Evolutionary conservation across 2,329 filamentous ascomycete genomes (phyloP), one percentile per base, ranked within the genome.

Genomic region (Colletotrichum abscissum): DNA sequence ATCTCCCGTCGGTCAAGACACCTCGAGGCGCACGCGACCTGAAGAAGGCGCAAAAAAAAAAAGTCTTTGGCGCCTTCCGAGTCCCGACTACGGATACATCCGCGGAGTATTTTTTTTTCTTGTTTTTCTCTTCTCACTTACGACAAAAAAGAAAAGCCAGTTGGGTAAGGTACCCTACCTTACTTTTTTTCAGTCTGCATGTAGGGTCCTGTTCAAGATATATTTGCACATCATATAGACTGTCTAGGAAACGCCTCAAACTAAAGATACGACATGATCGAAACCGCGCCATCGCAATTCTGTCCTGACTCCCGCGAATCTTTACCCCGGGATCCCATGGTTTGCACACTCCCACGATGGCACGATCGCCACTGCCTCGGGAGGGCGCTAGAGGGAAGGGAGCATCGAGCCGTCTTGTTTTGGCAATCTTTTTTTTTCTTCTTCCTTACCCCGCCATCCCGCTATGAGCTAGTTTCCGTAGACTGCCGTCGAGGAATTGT

Each of bases 21-120:
- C n/a, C 46, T 73, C 70, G 42, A 42, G 42, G 42, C 42, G 42
- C 42, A 73, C 66, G 70, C 70, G 70, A 69, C 69, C 69, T 64
- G 52, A 28, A 62, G 42, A 49, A 49, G 33, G 33, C 14, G 38
- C 14, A 42, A 42, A 42, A 6, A 42, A n/a, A 42, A 19, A 42
- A 42, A 9, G 26, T 26, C 26, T 19, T 19, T 46, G 42, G 42
- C 42, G 42, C 42, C 19, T 19, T 46, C 42, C 35, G 38, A 42
- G 38, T 42, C 38, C 38, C 38, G 38, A 42, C 38, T 42, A 42
- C 38, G 42, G 19, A 49, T 49, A 19, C 42, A 49, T 49, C 42
- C 42, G 42, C 19, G 19, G 16, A 9, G 42, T 7, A 9, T 46
- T 46, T n/a, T 46, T 46, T 7, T 11, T 33, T 33, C 3, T 33